Base-by-base conservation (phyloP, 495 filamentous ascomycete species). In the Aspergillus funiculosus region DNA sequence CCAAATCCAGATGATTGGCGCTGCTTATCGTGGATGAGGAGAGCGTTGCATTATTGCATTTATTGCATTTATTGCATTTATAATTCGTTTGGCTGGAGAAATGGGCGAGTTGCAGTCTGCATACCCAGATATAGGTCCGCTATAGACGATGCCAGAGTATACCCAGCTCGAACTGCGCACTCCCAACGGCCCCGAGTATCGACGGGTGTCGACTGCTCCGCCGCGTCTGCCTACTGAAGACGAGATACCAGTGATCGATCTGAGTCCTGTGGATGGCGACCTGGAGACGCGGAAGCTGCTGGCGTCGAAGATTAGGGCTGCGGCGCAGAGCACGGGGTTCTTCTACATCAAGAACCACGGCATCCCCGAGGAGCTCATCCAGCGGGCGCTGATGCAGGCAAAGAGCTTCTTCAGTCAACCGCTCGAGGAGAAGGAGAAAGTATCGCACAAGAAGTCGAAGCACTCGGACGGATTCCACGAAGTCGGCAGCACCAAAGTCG, bases 261-360 rank as follows among this genome's bases (percentile, higher is more conserved):
- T 78, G 4, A 39, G 56, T 1, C 46, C 49, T n/a, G 62, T 77
- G 30, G 63, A 71, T 46, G 64, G 62, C 1, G 51, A 61, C 15
- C 29, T 68, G 0, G 52, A 64, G 27, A 63, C 63, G 17, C 63
- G 69, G 0, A 65, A 68, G 46, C 39, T 32, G 21, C 52, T 77
- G 4, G 73, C 71, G 6, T 37, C 56, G 0, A 57, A 60, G 18
- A 61, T 79, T 31, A 61, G 57, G 48, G 52, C 48, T 3, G 74
- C 74, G 5, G 68, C 69, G 15, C 61, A 71, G 11, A 73, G 66
- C 32, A 75, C 61, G 0, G 76, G 74, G 0, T 78, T 79, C 57
- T 78, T 79, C 54, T 78, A 79, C 44, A 60, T 77, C 49, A 69
- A 66, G 53, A 77, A 77, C 26, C 74, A 79, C 54, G 74, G 76